A percentile compares a stretch with the other conserved stretches of the same genome.
These are phyloP conservation scores for Mrakia gelida DNA, from an alignment of 768 basidiomycete species.

Conservation along the genomic window DNA sequence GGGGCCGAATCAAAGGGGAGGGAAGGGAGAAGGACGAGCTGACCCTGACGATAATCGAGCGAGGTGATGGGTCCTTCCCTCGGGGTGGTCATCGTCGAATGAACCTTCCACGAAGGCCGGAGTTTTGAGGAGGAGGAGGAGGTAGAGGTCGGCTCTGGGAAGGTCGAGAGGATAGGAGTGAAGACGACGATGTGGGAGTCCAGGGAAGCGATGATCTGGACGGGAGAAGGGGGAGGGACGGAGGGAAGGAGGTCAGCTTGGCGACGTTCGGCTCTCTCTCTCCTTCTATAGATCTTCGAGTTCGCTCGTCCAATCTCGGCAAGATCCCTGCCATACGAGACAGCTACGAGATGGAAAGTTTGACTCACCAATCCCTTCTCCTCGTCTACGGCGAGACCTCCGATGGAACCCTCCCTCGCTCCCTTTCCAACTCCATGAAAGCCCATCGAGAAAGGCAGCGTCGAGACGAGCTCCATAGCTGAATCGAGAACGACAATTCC, in stretches of 20 bases:
- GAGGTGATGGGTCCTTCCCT: conserved; percentile 53
- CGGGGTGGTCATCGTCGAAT: conserved; percentile 70
- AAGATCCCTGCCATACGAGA: neutral
- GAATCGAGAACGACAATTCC: conserved; percentile 11
- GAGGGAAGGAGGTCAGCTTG: neutral
- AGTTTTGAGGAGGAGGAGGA: neutral
- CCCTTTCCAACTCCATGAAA: conserved; percentile 6
- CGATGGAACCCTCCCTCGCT: neutral
- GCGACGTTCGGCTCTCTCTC: neutral
- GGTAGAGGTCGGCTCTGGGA: neutral
- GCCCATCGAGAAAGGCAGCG: conserved; percentile 17
- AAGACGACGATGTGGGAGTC: conserved; percentile 18
- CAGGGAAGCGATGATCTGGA: conserved; percentile 18
- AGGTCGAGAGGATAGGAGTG: neutral
- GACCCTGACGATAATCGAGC: conserved; percentile 73
- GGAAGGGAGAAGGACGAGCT: conserved; percentile 45
- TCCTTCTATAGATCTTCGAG: no score
- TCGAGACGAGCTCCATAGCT: neutral
- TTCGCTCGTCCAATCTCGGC: neutral
- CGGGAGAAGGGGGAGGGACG: no score
- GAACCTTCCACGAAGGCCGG: conserved; percentile 58
- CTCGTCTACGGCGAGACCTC: conserved; percentile 11
- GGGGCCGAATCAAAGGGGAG: conserved; percentile 72
- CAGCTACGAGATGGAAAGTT: neutral
- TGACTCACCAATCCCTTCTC: neutral